These are phyloP conservation scores for Dioscorea cayenensis DNA, from an alignment of 116 monocot species.

Conservation along the genomic window DNA sequence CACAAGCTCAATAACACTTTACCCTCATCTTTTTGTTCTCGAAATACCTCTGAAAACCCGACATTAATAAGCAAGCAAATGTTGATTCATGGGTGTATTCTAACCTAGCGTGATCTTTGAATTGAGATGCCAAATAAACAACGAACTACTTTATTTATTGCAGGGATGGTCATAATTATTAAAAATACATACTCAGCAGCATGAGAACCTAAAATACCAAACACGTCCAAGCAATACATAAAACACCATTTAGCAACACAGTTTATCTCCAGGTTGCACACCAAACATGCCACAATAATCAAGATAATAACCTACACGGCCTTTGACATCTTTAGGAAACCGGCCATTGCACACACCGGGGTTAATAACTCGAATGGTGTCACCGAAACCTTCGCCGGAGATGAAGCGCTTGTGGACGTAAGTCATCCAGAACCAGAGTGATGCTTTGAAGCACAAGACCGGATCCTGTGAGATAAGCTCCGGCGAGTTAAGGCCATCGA, in stretches of 20 bases:
- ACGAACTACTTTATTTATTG: too few relatives aligned
- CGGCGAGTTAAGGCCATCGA: conserved; percentile 38
- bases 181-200: too few relatives aligned
- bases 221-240: neutral
- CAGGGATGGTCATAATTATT: too few relatives aligned
- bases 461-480: conserved; percentile 27
- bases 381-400: conserved; percentile 45
- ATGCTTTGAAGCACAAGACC: conserved; percentile 34
- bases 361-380: conserved; percentile 37
- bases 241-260: conserved; percentile 22
- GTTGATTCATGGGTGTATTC: too few relatives aligned
- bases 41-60: too few relatives aligned
- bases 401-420: conserved; percentile 17
- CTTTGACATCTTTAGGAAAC: conserved; percentile 12
- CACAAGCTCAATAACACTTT: too few relatives aligned
- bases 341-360: conserved; percentile 45
- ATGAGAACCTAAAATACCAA: too few relatives aligned
- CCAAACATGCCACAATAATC: conserved; percentile 46
- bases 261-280: conserved; percentile 42
- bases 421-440: conserved; percentile 52
- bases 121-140: too few relatives aligned
- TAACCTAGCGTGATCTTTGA: too few relatives aligned
- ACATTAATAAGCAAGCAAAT: too few relatives aligned
- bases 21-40: too few relatives aligned
- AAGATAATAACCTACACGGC: conserved; percentile 30